Evolutionary conservation across 2,329 filamentous ascomycete genomes (phyloP).

Genomic region (Ophiocordyceps camponoti-saundersi): DNA sequence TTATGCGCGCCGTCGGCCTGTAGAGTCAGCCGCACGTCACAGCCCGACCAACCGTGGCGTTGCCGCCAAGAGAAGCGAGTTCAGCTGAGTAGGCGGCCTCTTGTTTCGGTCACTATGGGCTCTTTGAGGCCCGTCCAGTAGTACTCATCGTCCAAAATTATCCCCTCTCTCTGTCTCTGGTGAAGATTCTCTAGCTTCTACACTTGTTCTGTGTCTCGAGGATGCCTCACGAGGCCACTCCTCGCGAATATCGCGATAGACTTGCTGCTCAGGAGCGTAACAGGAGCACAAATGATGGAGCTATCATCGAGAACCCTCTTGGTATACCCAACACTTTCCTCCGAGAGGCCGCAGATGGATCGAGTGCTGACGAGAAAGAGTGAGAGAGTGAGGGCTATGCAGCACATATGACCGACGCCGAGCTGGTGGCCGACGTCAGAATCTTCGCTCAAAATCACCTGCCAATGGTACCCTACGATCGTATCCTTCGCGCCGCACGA

Average conservation of each 20-base stretch:
- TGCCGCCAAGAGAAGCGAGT: neutral
- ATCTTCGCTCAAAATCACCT: constrained; percentile 13
- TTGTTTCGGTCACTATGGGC: neutral
- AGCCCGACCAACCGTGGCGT: neutral
- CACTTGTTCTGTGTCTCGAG: neutral
- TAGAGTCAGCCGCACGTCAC: neutral
- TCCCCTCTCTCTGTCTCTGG: neutral
- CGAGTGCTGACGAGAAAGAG: neutral
- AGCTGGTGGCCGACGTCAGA: constrained; percentile 18
- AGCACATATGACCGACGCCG: constrained; percentile 20
- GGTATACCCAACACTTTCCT: constrained; percentile 4
- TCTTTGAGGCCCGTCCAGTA: neutral
- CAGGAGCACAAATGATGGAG: constrained; percentile 14
- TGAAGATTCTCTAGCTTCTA: neutral
- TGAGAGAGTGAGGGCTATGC: neutral
- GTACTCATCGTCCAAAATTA: neutral
- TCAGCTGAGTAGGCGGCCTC: neutral
- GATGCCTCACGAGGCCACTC: neutral
- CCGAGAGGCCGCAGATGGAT: neutral
- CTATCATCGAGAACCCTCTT: constrained; percentile 20
- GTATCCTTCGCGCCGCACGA: constrained; percentile 19
- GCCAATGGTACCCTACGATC: constrained; percentile 11
- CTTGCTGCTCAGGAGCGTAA: constrained; percentile 8
- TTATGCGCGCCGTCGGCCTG: neutral
- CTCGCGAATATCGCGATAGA: constrained; percentile 2